Conservation (phyloP, 1,284 basidiomycete genomes). For the Ceratobasidium sp. region DNA sequence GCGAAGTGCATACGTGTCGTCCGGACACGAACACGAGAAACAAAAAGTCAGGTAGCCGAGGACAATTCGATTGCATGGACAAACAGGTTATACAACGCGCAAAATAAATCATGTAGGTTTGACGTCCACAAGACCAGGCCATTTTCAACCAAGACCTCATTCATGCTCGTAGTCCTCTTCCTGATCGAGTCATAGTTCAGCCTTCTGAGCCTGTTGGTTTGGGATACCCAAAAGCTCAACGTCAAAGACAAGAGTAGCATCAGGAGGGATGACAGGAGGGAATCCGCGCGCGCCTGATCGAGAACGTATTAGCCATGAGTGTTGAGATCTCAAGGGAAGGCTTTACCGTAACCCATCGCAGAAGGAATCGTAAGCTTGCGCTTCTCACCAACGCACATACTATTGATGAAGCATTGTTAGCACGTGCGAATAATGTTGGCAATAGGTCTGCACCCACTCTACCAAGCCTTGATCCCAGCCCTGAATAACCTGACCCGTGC, state of each 20-base stretch:
- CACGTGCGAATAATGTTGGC: too few relatives aligned
- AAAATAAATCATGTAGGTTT: background rate
- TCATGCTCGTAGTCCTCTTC: slow-evolving; percentile 1
- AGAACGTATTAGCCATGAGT: background rate
- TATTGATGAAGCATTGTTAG: slow-evolving; percentile 44
- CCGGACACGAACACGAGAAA: too few relatives aligned
- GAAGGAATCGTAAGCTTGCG: slow-evolving; percentile 88
- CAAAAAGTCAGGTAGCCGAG: too few relatives aligned
- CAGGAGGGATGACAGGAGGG: slow-evolving; percentile 82
- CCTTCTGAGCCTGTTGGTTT: slow-evolving; percentile 51
- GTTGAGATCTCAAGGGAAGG: slow-evolving; percentile 55
- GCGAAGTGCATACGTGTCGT: too few relatives aligned
- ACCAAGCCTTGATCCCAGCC: slow-evolving; percentile 85
- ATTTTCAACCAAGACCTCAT: background rate
- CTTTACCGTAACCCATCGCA: slow-evolving; percentile 81
- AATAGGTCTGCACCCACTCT: slow-evolving; percentile 53
- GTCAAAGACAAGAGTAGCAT: slow-evolving; percentile 89
- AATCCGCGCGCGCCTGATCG: slow-evolving; percentile 77
- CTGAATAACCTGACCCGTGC: slow-evolving; percentile 82
- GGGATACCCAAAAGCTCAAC: slow-evolving; percentile 79
- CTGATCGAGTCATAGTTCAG: slow-evolving; percentile 32
- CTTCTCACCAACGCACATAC: slow-evolving; percentile 93
- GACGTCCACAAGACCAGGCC: background rate
- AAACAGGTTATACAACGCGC: too few relatives aligned
- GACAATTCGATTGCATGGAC: background rate